Base-by-base conservation (phyloP, 2,329 filamentous ascomycete species). In the Blastomyces emzantsi region DNA sequence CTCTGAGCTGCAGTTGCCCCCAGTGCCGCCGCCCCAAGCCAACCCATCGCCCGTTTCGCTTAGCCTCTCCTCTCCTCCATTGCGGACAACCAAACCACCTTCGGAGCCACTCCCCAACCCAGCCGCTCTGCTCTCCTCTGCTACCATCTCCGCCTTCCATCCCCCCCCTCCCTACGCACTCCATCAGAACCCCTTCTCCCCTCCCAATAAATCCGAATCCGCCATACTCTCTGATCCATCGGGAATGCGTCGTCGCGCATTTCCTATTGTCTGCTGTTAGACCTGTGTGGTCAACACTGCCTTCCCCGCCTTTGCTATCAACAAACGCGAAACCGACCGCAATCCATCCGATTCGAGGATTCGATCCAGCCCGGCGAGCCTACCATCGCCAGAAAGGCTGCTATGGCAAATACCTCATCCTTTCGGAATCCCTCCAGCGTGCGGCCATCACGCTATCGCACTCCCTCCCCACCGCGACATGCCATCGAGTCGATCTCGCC, bases 401-500 rank as follows among this genome's bases (percentile, higher is more conserved):
- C 11, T 33, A 78, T 78, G 76, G 74, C 76, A 66, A 73, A 68
- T 64, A 71, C 76, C 65, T 73, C 74, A 28, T 78, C 76, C 43
- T 78, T 78, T 62, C 65, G 65, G 43, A 64, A 58, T 22, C 65
- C 41, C 39, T 61, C 59, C 39, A 64, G 45, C 45, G 61, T 59
- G 45, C 76, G 76, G 63, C 78, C 77, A 63, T 70, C 73, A 62
- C 73, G 74, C 59, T 80, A 80, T 68, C 76, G 76, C 67, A 80
- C 78, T 63, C 78, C 78, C 63, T 79, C 78, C 19, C 78, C 78
- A 68, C 78, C 78, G 70, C 72, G 74, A 73, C 73, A 77, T 73
- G 77, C 77, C 67, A 71, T 79, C 69, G 77, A 80, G 66, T 77
- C 77, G 62, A 76, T 79, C 67, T 79, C 78, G 52, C 77, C 78